Conservation (phyloP, 164 flowering plant species). For the Aristolochia fimbriata region DNA sequence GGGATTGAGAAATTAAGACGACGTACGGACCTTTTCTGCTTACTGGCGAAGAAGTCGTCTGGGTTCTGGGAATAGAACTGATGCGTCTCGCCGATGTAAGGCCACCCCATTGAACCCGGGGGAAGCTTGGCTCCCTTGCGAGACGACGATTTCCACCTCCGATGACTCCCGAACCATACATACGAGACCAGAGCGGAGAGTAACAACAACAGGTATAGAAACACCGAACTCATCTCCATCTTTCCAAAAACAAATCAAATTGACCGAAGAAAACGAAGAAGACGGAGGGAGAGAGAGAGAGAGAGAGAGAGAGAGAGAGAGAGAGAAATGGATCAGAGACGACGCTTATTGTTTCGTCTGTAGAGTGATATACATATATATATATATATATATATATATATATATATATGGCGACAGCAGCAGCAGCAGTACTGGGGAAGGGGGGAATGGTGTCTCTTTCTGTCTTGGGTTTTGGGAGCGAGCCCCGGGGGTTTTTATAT, state of each 20-base stretch:
- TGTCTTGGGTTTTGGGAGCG: neutral
- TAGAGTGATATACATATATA: too few species aligned
- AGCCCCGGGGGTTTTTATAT: neutral
- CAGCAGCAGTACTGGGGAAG: neutral
- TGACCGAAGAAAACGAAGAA: too few species aligned
- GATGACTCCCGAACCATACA: constrained; percentile 13
- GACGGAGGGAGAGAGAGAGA: too few species aligned
- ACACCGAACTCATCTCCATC: constrained; percentile 9
- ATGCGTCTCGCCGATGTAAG: constrained; percentile 69
- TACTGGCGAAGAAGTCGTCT: constrained; percentile 45
- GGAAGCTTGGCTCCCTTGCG: constrained; percentile 41
- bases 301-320: neutral
- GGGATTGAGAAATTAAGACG: too few species aligned
- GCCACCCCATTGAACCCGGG: constrained; percentile 91
- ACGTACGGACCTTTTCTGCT: constrained; percentile 62
- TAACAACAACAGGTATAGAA: constrained; percentile 11
- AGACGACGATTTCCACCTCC: constrained; percentile 1
- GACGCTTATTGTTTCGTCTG: neutral
- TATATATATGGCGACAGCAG: neutral
- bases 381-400: neutral
- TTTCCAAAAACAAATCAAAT: too few species aligned
- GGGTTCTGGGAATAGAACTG: constrained; percentile 77
- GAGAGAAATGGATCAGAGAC: neutral
- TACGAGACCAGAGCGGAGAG: constrained; percentile 16
- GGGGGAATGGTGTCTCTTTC: too few species aligned